phyloP scores from a whole-genome alignment of 2,329 filamentous ascomycete species.

The Diaporthe citri region DNA sequence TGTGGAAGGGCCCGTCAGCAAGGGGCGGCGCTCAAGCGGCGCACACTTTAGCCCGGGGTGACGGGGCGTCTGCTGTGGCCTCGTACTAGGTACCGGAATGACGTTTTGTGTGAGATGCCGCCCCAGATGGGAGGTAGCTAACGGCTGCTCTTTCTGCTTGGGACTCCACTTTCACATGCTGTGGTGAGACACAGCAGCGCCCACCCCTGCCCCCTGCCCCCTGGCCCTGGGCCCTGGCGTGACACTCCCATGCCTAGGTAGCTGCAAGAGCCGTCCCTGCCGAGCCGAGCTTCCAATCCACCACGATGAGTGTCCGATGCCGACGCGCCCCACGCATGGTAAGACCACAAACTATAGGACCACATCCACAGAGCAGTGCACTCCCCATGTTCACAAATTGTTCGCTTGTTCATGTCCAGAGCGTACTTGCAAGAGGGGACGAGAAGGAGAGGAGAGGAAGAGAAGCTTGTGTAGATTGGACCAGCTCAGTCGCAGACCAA shows the following conservation, averaged over 20 bases:
- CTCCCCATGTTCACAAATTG: background rate
- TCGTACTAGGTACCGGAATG: background rate
- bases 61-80: conserved; percentile 3
- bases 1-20: conserved; percentile 15
- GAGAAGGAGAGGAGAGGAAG: background rate
- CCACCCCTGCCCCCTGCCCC: background rate
- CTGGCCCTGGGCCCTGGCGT: background rate
- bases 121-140: background rate
- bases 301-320: background rate
- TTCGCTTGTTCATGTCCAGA: background rate
- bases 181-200: background rate
- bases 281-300: conserved; percentile 1
- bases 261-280: conserved; percentile 3
- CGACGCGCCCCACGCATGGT: background rate
- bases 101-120: conserved; percentile 18
- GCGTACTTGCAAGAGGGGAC: background rate
- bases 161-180: conserved; percentile 39
- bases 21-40: background rate
- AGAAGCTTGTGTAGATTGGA: background rate
- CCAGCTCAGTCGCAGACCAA: conserved; percentile 35
- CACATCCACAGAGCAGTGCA: background rate
- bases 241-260: background rate
- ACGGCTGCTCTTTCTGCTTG: background rate
- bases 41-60: background rate
- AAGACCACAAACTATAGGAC: background rate